Conservation (phyloP, 345 rosid species). For the Populus euphratica region DNA sequence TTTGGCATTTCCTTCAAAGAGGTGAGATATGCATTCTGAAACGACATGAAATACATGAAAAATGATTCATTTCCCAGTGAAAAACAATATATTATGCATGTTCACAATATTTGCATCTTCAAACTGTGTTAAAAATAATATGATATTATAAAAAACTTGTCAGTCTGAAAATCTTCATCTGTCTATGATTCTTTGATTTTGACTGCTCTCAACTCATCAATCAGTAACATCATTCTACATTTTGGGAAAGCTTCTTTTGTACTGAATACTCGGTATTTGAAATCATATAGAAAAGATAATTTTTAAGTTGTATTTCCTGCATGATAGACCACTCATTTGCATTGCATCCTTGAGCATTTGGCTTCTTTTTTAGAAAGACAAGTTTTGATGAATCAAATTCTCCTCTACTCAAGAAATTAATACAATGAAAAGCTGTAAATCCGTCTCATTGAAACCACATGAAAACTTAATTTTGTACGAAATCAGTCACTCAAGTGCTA, state of each 20-base stretch:
- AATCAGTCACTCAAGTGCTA: neutral
- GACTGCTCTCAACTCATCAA: neutral
- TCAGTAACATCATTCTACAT: neutral
- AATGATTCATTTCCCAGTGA: neutral
- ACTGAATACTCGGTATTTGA: neutral
- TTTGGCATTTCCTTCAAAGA: neutral
- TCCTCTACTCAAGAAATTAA: neutral
- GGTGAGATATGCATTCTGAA: neutral
- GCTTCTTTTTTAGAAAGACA: conserved; percentile 1
- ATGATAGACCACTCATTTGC: neutral
- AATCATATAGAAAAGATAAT: neutral
- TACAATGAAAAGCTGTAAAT: neutral
- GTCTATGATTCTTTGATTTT: neutral
- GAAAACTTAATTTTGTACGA: neutral
- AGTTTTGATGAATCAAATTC: neutral
- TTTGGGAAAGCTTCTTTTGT: neutral
- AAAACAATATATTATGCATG: neutral
- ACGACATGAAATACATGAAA: neutral
- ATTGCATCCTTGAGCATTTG: neutral
- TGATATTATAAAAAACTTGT: too few relatives aligned
- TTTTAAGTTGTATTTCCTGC: neutral
- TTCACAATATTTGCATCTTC: neutral
- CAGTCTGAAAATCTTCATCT: neutral
- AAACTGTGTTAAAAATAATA: neutral
- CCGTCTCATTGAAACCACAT: neutral